These are phyloP conservation scores for Secale cereale DNA, from an alignment of 176 grass and related monocot genomes.

Conservation along the genomic window DNA sequence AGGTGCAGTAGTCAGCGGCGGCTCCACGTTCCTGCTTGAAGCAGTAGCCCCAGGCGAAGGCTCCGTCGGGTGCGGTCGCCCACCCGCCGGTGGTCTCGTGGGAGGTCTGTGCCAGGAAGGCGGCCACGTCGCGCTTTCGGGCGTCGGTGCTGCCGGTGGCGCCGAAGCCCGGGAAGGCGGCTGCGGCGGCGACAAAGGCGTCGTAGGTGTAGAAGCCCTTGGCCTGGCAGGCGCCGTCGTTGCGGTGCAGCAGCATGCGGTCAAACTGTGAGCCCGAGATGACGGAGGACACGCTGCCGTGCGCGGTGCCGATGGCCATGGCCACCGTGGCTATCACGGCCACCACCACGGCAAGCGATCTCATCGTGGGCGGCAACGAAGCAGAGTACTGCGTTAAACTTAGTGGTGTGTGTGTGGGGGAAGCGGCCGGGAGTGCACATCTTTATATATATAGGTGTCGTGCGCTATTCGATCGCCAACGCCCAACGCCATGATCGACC, in stretches of 20 bases:
- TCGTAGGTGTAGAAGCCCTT: conserved; percentile 47
- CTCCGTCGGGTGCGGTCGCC: conserved; percentile 24
- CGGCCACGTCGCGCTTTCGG: conserved; percentile 31
- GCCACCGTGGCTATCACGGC: no score
- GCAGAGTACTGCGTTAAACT: no score
- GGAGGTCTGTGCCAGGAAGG: conserved; percentile 56
- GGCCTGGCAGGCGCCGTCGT: neutral
- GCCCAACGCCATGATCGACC: no score
- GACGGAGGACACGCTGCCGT: neutral
- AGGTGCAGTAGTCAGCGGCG: conserved; percentile 20
- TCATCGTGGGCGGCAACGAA: no score
- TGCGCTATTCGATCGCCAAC: no score
- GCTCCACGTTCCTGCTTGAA: conserved; percentile 4
- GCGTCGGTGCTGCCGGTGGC: neutral
- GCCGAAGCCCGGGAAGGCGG: conserved; percentile 25
- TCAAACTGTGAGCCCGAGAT: neutral
- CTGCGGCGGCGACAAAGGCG: conserved; percentile 44
- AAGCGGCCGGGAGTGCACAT: no score
- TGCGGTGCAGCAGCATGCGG: neutral
- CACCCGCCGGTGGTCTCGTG: conserved; percentile 40
- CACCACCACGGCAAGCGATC: no score
- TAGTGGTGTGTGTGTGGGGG: no score
- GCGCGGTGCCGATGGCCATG: no score
- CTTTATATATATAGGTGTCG: no score
- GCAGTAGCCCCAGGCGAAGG: conserved; percentile 42